phyloP scores from a whole-genome alignment of 352 stramenopile genomes.

The Phytophthora citrophthora region DNA sequence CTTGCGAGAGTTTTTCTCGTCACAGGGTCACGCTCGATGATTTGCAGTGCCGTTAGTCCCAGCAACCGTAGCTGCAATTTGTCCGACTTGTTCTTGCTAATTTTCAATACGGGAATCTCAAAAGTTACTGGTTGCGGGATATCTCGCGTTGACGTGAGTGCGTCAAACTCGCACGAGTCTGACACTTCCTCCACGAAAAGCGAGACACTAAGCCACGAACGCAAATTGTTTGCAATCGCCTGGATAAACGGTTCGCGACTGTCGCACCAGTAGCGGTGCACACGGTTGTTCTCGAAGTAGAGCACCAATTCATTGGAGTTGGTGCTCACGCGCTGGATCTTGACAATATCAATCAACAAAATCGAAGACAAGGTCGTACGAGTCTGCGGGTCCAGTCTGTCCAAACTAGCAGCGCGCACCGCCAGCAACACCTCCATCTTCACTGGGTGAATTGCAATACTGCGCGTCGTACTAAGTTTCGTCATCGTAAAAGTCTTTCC shows the following conservation, averaged over 20 bases:
- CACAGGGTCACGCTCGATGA: constrained; percentile 80
- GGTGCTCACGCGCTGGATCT: constrained; percentile 85
- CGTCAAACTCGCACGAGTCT: constrained; percentile 86
- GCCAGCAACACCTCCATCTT: constrained; percentile 79
- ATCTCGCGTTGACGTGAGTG: constrained; percentile 74
- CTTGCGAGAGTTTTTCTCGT: constrained; percentile 72
- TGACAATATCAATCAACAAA: constrained; percentile 88
- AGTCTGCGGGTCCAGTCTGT: constrained; percentile 71
- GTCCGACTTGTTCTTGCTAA: constrained; percentile 80
- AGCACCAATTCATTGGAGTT: constrained; percentile 86
- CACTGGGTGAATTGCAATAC: constrained; percentile 66
- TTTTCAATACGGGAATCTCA: constrained; percentile 86
- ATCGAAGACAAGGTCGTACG: constrained; percentile 81
- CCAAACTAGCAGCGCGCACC: constrained; percentile 78
- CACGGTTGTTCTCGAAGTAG: constrained; percentile 88
- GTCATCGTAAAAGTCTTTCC: constrained; percentile 87
- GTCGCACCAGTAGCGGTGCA: constrained; percentile 89
- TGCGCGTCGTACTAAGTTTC: constrained; percentile 85
- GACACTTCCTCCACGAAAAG: constrained; percentile 87
- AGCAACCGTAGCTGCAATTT: constrained; percentile 80
- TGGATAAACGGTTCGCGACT: constrained; percentile 89
- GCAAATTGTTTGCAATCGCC: constrained; percentile 86
- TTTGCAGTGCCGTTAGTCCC: constrained; percentile 66
- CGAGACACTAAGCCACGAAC: constrained; percentile 83
- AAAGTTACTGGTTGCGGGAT: constrained; percentile 85